Evolutionary conservation across 73 alveolate genomes (phyloP), one percentile per base, ranked within the genome.

Genomic region (Uronychia setigera): DNA sequence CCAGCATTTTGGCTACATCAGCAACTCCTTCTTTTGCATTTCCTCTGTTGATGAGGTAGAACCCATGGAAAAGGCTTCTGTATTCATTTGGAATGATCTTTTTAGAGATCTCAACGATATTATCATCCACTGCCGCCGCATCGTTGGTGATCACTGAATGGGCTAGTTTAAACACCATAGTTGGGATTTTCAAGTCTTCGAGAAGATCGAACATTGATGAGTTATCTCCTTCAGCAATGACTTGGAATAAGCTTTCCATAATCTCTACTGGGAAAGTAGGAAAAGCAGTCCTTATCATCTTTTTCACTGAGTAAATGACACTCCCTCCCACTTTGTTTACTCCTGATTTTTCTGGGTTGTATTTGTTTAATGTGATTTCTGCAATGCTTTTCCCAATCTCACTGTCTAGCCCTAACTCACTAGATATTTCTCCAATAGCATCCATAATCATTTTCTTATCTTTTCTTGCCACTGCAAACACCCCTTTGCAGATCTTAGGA

Each of bases 341-440:
- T 31, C 88, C 88, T 14, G 1, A 27, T 59, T 46, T 11, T n/a
- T 81, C 81, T 11, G 88, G 88, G 81, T 81, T 81, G 33, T 81
- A 81, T 19, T 59, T 81, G 29, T 81, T 76, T 1, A 59, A 33
- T 29, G 81, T 76, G 74, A 81, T 81, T 28, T 81, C 88, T 1
- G 58, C 60, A 0, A 81, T 19, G 30, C 1, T 60, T 1, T 0
- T 29, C 1, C n/a, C 74, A 0, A 81, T n/a, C 30, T 81, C 77
- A 31, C 34, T 35, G 27, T 81, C 81, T 0, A 81, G 35, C n/a
- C 35, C 76, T 58, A 59, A 33, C 25, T 81, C 81, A 13, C 25
- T 30, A 81, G 81, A 13, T 5, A 82, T 28, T 27, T 74, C 79
- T 25, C 78, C 29, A 14, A 82, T 27, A 35, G 78, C 58, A 14